Evolutionary conservation across 768 basidiomycete genomes (phyloP), one percentile per base, ranked within the genome.

Genomic region (Naematelia encephala): DNA sequence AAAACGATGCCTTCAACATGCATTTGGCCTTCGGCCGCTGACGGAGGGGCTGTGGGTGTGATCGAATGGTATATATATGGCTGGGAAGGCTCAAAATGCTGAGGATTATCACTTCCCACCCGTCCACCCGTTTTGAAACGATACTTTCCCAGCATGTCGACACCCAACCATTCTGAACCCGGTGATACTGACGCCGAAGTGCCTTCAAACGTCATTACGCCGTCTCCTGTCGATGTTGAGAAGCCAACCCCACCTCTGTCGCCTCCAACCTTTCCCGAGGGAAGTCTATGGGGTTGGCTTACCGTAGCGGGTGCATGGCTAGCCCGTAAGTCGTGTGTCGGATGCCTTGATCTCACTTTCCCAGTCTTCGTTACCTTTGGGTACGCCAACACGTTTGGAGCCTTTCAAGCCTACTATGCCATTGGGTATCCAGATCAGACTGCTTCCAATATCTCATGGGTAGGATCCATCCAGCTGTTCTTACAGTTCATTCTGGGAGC

Each of bases 361-460:
- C 25, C 26, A 62, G 57, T 68, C 5, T 62, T 64, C 50, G 26
- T 52, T 1, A 61, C 67, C 2, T 73, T 67, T 56, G 69, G 69
- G 5, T 66, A 70, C 49, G 62, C 77, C 53, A 79, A 79, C 56
- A 66, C 70, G 0, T 79, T 71, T 34, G 80, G 80, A 26, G 77
- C 74, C 2, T 79, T 73, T 65, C 74, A 78, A 56, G 71, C 74
- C 11, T 80, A 76, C 64, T 80, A 79, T 56, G 48, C 59, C 4
- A 54, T 62, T 8, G 72, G 71, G 2, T 71, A 78, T 25, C 70
- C 69, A 3, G 59, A 70, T 11, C 67, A 75, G 51, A 54, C 69
- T 1, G 59, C 76, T 1, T 69, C 74, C 3, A 63, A 70, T 16
- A 65, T 78, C 63, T 66, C 70, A 10, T 79, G 79, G 79, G 70